Conservation (phyloP, 2,329 filamentous ascomycete species). For the Monilinia laxa region DNA sequence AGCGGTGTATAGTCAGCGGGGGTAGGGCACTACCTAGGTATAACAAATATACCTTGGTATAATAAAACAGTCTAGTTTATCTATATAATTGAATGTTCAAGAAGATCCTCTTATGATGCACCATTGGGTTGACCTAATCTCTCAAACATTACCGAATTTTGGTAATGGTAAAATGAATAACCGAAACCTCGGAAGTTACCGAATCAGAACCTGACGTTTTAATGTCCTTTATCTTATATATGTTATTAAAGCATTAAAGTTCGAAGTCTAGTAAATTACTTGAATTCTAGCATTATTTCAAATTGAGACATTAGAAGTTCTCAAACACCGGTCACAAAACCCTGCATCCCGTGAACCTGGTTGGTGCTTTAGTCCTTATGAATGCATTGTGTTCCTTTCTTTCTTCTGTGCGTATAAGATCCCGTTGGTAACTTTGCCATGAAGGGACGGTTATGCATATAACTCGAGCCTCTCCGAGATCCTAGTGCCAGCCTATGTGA, state of each 20-base stretch:
- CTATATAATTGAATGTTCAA: slow-evolving; percentile 11
- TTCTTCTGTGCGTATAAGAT: slow-evolving; percentile 16
- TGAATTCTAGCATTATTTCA: not conserved
- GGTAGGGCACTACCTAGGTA: not conserved
- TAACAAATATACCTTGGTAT: not conserved
- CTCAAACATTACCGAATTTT: not conserved
- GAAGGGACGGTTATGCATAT: slow-evolving; percentile 9
- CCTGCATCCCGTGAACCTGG: slow-evolving; percentile 16
- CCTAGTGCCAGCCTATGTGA: not conserved
- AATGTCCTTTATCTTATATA: not conserved
- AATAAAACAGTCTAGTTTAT: not conserved
- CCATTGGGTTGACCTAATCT: not conserved
- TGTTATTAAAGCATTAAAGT: not conserved
- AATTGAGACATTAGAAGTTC: slow-evolving; percentile 1
- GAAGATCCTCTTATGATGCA: slow-evolving; percentile 11
- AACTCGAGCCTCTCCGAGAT: slow-evolving; percentile 8
- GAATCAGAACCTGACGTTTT: not conserved
- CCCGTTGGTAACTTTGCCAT: not conserved
- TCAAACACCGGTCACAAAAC: slow-evolving; percentile 8
- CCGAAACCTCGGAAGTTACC: not conserved
- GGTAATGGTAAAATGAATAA: slow-evolving; percentile 4
- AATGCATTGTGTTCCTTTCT: not conserved
- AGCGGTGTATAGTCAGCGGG: slow-evolving; percentile 5
- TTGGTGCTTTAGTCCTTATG: slow-evolving; percentile 4
- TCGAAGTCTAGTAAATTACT: not conserved